Conservation (phyloP, 2,329 filamentous ascomycete genomes). For the Plectosphaerella plurivora region DNA sequence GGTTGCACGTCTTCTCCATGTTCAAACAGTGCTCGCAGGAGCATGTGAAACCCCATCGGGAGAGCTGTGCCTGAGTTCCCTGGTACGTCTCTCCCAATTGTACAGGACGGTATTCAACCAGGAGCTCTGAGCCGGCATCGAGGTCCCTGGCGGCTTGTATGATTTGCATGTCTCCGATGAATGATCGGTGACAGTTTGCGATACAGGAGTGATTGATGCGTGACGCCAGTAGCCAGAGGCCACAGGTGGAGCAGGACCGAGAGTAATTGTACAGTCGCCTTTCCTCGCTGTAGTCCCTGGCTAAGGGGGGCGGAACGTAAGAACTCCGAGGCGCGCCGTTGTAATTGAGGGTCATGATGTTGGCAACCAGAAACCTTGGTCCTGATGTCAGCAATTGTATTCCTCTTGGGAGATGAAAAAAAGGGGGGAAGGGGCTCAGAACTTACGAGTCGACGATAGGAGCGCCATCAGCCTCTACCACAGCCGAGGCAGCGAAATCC, state of each 20-base stretch:
- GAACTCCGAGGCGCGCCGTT: conserved; percentile 29
- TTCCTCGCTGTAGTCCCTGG: too few relatives aligned
- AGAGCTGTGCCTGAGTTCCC: conserved; percentile 23
- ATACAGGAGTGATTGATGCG: conserved; percentile 50
- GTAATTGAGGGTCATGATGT: conserved; percentile 35
- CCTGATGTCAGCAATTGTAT: neutral
- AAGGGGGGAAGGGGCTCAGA: neutral
- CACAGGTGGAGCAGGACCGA: conserved; percentile 14
- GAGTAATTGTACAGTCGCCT: conserved; percentile 7
- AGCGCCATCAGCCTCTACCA: conserved; percentile 24
- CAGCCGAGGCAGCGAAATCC: conserved; percentile 24
- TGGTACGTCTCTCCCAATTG: conserved; percentile 16
- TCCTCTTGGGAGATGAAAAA: neutral
- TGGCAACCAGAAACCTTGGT: conserved; percentile 38
- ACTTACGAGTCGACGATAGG: conserved; percentile 42
- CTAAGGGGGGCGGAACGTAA: neutral
- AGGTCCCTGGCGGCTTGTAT: conserved; percentile 41
- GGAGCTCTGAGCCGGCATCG: conserved; percentile 37
- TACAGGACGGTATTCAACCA: conserved; percentile 29
- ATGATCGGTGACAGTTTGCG: conserved; percentile 38
- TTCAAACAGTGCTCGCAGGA: conserved; percentile 31
- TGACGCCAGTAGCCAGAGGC: conserved; percentile 44
- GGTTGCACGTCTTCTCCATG: conserved; percentile 13
- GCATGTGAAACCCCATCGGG: conserved; percentile 37
- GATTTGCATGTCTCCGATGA: conserved; percentile 51